Percentiles rank a stretch among this genome's conserved stretches.
Evolutionary conservation across 2,329 filamentous ascomycete species (phyloP).

Genomic region (Tolypocladium tropicale): DNA sequence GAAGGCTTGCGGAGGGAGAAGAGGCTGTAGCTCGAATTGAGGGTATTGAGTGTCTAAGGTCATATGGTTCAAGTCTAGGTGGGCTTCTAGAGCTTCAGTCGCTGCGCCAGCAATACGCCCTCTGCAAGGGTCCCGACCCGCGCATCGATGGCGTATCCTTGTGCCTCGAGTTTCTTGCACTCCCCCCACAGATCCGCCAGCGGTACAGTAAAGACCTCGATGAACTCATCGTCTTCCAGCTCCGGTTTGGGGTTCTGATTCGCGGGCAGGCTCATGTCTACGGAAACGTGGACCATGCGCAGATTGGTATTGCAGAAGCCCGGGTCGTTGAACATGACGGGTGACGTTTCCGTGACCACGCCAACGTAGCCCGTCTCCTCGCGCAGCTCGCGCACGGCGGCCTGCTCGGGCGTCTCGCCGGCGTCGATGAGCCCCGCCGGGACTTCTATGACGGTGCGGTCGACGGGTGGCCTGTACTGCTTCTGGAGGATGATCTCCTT

Average conservation of each 20-base stretch:
- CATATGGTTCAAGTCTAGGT: background rate
- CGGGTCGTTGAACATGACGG: constrained; percentile 57
- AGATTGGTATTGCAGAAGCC: constrained; percentile 59
- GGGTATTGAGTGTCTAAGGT: background rate
- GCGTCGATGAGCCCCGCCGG: constrained; percentile 55
- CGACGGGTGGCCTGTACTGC: constrained; percentile 54
- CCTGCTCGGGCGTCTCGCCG: constrained; percentile 49
- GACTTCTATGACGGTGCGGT: constrained; percentile 50
- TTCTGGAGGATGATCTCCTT: constrained; percentile 53
- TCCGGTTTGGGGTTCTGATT: constrained; percentile 61
- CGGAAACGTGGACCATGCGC: constrained; percentile 60
- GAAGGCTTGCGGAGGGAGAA: constrained; percentile 41
- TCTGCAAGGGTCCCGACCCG: constrained; percentile 69
- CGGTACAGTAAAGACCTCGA: constrained; percentile 65
- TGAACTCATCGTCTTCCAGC: constrained; percentile 73
- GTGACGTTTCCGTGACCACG: constrained; percentile 42
- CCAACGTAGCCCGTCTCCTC: constrained; percentile 61
- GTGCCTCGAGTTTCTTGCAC: constrained; percentile 53
- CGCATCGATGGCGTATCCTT: constrained; percentile 72
- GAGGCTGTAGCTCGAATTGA: constrained; percentile 19
- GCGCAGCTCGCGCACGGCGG: constrained; percentile 52
- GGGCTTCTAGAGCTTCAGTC: constrained; percentile 29
- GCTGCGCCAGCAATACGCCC: constrained; percentile 63
- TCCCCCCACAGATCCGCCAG: constrained; percentile 54
- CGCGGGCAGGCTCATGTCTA: constrained; percentile 58